Evolutionary conservation across 768 basidiomycete genomes (phyloP).

Genomic region (Lepiota brunneoincarnata): DNA sequence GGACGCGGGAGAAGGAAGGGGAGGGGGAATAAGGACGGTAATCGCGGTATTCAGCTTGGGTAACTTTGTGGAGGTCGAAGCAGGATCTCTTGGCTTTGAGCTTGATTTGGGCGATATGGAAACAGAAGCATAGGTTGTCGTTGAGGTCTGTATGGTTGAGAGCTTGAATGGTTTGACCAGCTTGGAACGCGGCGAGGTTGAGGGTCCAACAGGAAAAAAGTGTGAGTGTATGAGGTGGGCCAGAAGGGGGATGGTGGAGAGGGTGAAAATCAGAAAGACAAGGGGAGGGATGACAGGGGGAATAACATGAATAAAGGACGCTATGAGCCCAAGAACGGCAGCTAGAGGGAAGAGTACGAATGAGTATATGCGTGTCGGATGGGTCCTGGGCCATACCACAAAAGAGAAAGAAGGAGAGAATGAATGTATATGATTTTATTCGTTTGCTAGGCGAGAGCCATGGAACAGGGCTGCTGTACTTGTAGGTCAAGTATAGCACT

Average conservation of each 20-base stretch:
- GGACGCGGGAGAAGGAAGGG: slow-evolving; percentile 10
- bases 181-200: neutral
- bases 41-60: slow-evolving; percentile 6
- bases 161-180: neutral
- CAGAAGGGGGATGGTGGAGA: slow-evolving; percentile 6
- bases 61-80: neutral
- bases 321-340: neutral
- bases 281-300: slow-evolving; percentile 4
- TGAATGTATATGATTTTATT: neutral
- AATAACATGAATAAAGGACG: slow-evolving; percentile 1
- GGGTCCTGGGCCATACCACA: neutral
- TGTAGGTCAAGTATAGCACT: neutral
- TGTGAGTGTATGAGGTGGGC: neutral
- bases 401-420: slow-evolving; percentile 7
- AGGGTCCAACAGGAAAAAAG: neutral
- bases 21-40: slow-evolving; percentile 2
- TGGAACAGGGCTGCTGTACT: neutral
- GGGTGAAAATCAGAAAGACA: slow-evolving; percentile 7
- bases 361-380: neutral
- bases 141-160: neutral
- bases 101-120: neutral
- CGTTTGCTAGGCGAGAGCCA: neutral
- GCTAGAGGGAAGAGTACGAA: neutral
- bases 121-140: neutral
- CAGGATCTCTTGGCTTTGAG: neutral